Conservation (phyloP, 2,329 filamentous ascomycete species). For the Aspergillus versicolor region DNA sequence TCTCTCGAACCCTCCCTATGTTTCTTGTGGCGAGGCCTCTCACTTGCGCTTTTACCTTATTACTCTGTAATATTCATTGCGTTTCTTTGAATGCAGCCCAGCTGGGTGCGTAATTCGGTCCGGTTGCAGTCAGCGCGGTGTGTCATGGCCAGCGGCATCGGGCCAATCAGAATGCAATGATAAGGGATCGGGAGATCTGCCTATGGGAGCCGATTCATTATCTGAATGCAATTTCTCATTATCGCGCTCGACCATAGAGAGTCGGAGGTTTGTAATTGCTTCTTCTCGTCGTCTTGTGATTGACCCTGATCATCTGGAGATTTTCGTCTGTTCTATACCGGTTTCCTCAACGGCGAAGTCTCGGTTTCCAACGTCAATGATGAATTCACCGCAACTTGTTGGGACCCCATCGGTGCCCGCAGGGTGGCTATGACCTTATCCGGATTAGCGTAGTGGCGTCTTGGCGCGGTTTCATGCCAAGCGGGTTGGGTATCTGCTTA, state of each 20-base stretch:
- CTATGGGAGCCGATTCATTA: neutral
- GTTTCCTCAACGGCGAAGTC: neutral
- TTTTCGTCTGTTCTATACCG: neutral
- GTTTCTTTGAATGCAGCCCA: neutral
- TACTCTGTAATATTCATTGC: too few species aligned
- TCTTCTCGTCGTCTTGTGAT: neutral
- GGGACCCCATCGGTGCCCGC: too few species aligned
- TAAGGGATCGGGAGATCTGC: constrained; percentile 24
- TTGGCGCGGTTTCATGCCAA: neutral
- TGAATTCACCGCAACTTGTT: neutral
- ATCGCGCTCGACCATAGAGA: neutral
- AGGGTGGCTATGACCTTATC: neutral
- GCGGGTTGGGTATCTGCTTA: neutral
- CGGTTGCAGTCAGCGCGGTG: constrained; percentile 32
- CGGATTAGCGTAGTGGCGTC: neutral
- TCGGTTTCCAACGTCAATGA: too few species aligned
- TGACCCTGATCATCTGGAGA: neutral
- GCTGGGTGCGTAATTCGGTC: constrained; percentile 8
- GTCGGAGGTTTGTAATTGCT: neutral
- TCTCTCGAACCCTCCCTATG: neutral
- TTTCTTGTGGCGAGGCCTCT: too few species aligned
- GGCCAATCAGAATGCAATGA: constrained; percentile 28
- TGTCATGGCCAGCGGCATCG: constrained; percentile 25
- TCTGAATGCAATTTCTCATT: neutral
- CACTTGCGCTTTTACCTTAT: too few species aligned